Evolutionary conservation across 2,329 filamentous ascomycete genomes (phyloP).

Genomic region (Botryotinia convoluta): DNA sequence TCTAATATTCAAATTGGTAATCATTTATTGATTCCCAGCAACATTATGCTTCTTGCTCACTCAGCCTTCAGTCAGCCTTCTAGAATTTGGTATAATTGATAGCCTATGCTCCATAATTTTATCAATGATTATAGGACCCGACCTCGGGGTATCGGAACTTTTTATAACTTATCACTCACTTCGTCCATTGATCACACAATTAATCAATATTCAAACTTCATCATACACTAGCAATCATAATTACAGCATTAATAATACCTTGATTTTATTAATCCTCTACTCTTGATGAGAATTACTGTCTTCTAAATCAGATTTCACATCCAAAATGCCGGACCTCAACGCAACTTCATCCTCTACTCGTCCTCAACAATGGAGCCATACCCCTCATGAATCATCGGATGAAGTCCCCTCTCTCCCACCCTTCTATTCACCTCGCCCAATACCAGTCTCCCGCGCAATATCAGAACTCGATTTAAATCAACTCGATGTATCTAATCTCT

Average conservation of each 20-base stretch:
- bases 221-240: not conserved
- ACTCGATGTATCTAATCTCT: conserved; percentile 23
- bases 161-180: not conserved
- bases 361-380: conserved; percentile 22
- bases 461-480: conserved; percentile 38
- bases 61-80: not conserved
- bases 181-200: not conserved
- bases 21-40: not conserved
- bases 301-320: not conserved
- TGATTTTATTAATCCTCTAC: not conserved
- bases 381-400: conserved; percentile 28
- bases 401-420: conserved; percentile 35
- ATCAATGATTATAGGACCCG: conserved; percentile 4
- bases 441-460: conserved; percentile 38
- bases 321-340: conserved; percentile 26
- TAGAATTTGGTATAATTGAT: not conserved
- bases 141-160: conserved; percentile 5
- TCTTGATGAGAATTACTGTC: not conserved
- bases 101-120: not conserved
- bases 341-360: conserved; percentile 19
- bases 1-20: not conserved
- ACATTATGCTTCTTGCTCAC: not conserved
- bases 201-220: not conserved
- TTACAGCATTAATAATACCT: not conserved
- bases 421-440: conserved; percentile 39